phyloP scores from a whole-genome alignment of 257 asterid species.

The Nicotiana tomentosiformis region DNA sequence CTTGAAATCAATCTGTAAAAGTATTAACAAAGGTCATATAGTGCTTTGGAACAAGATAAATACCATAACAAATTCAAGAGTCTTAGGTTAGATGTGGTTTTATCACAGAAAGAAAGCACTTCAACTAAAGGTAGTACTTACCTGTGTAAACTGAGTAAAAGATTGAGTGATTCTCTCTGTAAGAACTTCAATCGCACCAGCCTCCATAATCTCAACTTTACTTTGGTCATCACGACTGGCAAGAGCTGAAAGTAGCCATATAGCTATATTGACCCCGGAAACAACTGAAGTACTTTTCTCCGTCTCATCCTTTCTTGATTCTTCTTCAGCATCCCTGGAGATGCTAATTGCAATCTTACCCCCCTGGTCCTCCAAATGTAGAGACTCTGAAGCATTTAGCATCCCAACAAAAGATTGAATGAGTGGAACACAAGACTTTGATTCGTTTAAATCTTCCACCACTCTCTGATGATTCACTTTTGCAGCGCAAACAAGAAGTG shows the following conservation, averaged over 20 bases:
- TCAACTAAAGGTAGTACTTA: slow-evolving; percentile 8
- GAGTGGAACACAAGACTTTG: slow-evolving; percentile 54
- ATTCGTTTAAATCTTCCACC: slow-evolving; percentile 65
- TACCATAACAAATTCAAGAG: neutral
- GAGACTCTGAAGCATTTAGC: slow-evolving; percentile 48
- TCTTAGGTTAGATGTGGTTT: neutral
- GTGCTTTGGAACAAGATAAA: neutral
- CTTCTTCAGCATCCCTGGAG: slow-evolving; percentile 53
- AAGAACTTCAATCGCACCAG: slow-evolving; percentile 88
- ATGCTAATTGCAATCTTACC: slow-evolving; percentile 54
- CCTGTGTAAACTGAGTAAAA: slow-evolving; percentile 63
- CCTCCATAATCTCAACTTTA: slow-evolving; percentile 78
- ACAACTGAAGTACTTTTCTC: slow-evolving; percentile 68
- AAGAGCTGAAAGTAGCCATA: slow-evolving; percentile 87
- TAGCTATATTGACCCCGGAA: slow-evolving; percentile 63
- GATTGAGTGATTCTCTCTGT: slow-evolving; percentile 74
- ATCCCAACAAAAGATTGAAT: slow-evolving; percentile 77
- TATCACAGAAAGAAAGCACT: neutral
- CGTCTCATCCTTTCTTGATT: slow-evolving; percentile 30
- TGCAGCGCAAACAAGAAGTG: slow-evolving; percentile 80
- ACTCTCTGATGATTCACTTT: slow-evolving; percentile 78
- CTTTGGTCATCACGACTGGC: slow-evolving; percentile 69
- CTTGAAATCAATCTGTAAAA: slow-evolving; percentile 66
- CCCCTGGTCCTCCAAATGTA: slow-evolving; percentile 44
- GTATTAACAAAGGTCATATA: neutral